Percentiles rank a stretch among this genome's conserved stretches.
Conservation (phyloP, 495 filamentous ascomycete genomes). For the Bombardia bombarda region DNA sequence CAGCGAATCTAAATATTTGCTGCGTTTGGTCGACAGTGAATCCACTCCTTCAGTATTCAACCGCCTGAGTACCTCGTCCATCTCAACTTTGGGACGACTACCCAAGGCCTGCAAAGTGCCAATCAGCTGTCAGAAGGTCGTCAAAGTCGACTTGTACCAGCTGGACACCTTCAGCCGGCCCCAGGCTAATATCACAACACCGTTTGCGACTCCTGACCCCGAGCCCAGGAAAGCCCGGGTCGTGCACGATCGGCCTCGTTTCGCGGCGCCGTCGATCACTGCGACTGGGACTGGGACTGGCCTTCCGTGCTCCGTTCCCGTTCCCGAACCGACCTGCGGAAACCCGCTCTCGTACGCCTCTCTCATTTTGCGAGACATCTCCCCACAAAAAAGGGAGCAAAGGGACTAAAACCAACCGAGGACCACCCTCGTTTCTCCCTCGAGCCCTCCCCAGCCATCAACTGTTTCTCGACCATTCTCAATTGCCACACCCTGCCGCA, state of each 20-base stretch:
- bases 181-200: slow-evolving; percentile 21
- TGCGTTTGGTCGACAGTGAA: slow-evolving; percentile 7
- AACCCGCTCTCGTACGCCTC: no score
- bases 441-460: no score
- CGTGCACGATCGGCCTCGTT: slow-evolving; percentile 17
- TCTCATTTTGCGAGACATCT: no score
- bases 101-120: slow-evolving; percentile 8
- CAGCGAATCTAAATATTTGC: no score
- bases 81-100: slow-evolving; percentile 5
- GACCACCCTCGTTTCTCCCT: no score
- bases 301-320: slow-evolving; percentile 8
- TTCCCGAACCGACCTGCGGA: slow-evolving; percentile 1
- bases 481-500: no score
- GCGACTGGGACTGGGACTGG: slow-evolving; percentile 2
- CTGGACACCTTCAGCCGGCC: not conserved
- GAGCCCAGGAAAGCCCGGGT: slow-evolving; percentile 10
- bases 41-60: slow-evolving; percentile 9
- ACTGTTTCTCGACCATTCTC: no score
- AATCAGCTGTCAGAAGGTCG: not conserved
- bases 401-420: no score
- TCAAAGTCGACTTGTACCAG: not conserved
- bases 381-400: no score
- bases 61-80: slow-evolving; percentile 11
- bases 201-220: slow-evolving; percentile 11
- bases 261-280: slow-evolving; percentile 13